These are phyloP conservation scores for Phytophthora idaei DNA, from an alignment of 352 stramenopile species.

Conservation along the genomic window DNA sequence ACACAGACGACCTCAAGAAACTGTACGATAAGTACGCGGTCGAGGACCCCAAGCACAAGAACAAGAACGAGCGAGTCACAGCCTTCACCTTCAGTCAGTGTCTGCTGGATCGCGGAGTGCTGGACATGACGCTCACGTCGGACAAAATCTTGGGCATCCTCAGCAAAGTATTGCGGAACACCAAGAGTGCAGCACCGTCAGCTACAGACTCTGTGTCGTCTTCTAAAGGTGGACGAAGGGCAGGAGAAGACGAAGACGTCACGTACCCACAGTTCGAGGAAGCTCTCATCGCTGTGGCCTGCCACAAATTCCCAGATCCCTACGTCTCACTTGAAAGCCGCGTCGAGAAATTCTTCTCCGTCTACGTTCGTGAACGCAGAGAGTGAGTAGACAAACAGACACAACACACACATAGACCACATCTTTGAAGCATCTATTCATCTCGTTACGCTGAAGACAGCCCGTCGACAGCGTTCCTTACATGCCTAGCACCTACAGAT, in stretches of 20 bases:
- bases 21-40: slow-evolving; percentile 63
- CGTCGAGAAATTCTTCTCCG: slow-evolving; percentile 75
- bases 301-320: slow-evolving; percentile 79
- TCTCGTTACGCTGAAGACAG: slow-evolving; percentile 13
- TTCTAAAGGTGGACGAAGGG: slow-evolving; percentile 7
- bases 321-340: slow-evolving; percentile 82
- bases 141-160: slow-evolving; percentile 66
- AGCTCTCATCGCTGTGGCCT: slow-evolving; percentile 68
- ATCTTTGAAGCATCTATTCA: slow-evolving; percentile 19
- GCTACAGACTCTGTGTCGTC: not conserved
- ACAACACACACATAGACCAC: not conserved
- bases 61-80: slow-evolving; percentile 52
- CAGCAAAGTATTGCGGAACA: slow-evolving; percentile 51
- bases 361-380: slow-evolving; percentile 57
- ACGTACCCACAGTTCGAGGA: slow-evolving; percentile 74
- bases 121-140: slow-evolving; percentile 65
- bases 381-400: not conserved
- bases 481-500: slow-evolving; percentile 31
- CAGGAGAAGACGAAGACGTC: slow-evolving; percentile 59
- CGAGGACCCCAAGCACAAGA: slow-evolving; percentile 47
- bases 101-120: slow-evolving; percentile 63
- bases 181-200: slow-evolving; percentile 4
- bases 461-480: slow-evolving; percentile 21
- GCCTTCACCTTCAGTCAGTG: slow-evolving; percentile 69
- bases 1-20: slow-evolving; percentile 58